Conservation (phyloP, 495 filamentous ascomycete genomes). For the Jackrogersella minutella region DNA sequence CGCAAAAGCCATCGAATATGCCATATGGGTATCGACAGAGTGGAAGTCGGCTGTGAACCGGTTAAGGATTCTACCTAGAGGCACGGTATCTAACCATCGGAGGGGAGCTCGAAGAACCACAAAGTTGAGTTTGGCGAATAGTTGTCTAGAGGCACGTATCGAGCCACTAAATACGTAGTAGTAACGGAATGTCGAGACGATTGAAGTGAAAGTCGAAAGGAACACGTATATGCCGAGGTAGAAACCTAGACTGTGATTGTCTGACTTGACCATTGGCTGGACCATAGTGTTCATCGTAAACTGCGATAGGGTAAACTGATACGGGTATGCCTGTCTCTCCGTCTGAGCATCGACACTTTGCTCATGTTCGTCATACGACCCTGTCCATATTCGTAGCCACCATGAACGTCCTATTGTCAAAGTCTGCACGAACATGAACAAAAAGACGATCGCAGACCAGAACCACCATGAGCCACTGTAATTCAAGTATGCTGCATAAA, state of each 20-base stretch:
- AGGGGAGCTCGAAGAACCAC: conserved; percentile 74
- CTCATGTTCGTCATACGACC: conserved; percentile 47
- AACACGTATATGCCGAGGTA: conserved; percentile 74
- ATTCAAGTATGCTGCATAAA: conserved; percentile 72
- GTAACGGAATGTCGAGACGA: conserved; percentile 66
- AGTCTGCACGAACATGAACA: conserved; percentile 61
- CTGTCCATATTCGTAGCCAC: conserved; percentile 78
- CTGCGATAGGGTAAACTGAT: conserved; percentile 50
- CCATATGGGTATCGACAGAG: conserved; percentile 70
- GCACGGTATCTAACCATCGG: conserved; percentile 83
- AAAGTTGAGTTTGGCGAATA: conserved; percentile 71
- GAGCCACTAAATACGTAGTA: conserved; percentile 66
- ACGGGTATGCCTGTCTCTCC: conserved; percentile 44
- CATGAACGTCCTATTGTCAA: conserved; percentile 61
- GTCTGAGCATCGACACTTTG: conserved; percentile 30
- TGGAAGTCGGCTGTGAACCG: conserved; percentile 82
- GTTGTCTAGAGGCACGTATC: conserved; percentile 66
- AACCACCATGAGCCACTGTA: conserved; percentile 70
- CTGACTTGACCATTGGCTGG: conserved; percentile 29
- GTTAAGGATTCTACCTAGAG: conserved; percentile 79
- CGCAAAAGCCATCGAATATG: conserved; percentile 65
- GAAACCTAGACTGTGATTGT: conserved; percentile 56
- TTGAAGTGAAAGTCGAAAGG: conserved; percentile 63
- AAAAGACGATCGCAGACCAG: conserved; percentile 64
- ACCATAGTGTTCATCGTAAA: conserved; percentile 45